Evolutionary conservation across 208 protist genomes (phyloP), one percentile per base, ranked within the genome.

Genomic region (Phytomonas francai): DNA sequence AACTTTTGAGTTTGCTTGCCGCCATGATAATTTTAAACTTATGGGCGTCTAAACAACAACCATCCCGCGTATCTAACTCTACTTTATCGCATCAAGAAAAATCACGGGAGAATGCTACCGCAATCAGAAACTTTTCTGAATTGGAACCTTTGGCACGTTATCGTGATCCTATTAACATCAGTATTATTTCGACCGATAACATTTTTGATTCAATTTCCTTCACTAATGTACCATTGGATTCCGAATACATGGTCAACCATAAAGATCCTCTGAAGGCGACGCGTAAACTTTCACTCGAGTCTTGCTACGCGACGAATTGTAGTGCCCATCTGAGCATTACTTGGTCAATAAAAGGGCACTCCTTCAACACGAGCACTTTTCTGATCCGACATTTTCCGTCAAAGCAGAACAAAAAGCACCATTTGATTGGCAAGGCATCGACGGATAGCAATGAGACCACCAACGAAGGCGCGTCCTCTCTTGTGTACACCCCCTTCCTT

Each of bases 381-480:
- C 65, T 78, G 22, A 31, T 87, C 22, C 59, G 80, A 8, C 69
- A 69, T 45, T 85, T 78, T 63, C 68, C 74, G 14, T 68, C 65
- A 27, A 64, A 72, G 12, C 65, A 76, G 56, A 63, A 68, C n/a
- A 76, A 72, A 58, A 72, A 78, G 60, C 70, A 73, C n/a, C 68
- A 73, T 28, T 72, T 73, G 16, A 54, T 54, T 51, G 67, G 67
- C 0, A 63, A 58, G 27, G 42, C 33, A 73, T 34, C 28, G 67
- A 28, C 29, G 25, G 65, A 45, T 14, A 67, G 67, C 4, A 49
- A 60, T 5, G 56, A 45, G 59, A 56, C 25, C n/a, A 27, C 27
- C 4, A 36, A 29, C 4, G 70, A 22, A 14, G 63, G 28, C 29
- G 59, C 30, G 56, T 56, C 45, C 6, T 4, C n/a, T 5, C 25